Evolutionary conservation across 495 filamentous ascomycete genomes (phyloP).

Genomic region (Rostrohypoxylon terebratum): DNA sequence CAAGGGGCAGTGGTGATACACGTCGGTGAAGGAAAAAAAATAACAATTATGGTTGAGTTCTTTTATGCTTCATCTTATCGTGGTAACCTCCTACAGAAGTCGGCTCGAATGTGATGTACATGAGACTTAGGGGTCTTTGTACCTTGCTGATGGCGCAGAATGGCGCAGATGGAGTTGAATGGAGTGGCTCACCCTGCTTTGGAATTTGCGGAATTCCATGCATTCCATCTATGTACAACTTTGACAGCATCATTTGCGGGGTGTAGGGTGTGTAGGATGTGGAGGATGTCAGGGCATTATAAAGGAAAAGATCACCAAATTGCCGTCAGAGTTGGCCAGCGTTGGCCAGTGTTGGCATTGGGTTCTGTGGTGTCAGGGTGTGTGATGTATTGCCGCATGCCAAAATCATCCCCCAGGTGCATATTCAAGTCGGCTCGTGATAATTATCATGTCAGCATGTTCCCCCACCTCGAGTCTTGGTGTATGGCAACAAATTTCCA

Average conservation of each 20-base stretch:
- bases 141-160: neutral
- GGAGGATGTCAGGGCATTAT: conserved; percentile 10
- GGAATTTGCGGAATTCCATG: conserved; percentile 34
- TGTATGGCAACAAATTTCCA: conserved; percentile 3
- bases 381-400: conserved; percentile 36
- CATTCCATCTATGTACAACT: conserved; percentile 27
- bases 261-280: too few species aligned
- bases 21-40: neutral
- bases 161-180: neutral
- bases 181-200: conserved; percentile 21
- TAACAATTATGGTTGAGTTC: neutral
- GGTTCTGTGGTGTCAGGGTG: conserved; percentile 24
- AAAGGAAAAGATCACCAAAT: conserved; percentile 36
- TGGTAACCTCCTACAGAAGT: neutral
- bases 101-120: neutral
- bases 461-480: neutral
- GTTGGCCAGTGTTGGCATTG: conserved; percentile 19
- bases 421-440: conserved; percentile 39
- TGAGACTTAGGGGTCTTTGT: conserved; percentile 1
- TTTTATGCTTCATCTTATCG: neutral
- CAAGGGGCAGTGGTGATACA: neutral
- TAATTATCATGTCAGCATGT: conserved; percentile 30
- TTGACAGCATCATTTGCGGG: conserved; percentile 43
- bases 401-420: conserved; percentile 22
- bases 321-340: conserved; percentile 1